phyloP scores from a whole-genome alignment of 1,284 basidiomycete genomes.

The Cryptococcus amylolentus region DNA sequence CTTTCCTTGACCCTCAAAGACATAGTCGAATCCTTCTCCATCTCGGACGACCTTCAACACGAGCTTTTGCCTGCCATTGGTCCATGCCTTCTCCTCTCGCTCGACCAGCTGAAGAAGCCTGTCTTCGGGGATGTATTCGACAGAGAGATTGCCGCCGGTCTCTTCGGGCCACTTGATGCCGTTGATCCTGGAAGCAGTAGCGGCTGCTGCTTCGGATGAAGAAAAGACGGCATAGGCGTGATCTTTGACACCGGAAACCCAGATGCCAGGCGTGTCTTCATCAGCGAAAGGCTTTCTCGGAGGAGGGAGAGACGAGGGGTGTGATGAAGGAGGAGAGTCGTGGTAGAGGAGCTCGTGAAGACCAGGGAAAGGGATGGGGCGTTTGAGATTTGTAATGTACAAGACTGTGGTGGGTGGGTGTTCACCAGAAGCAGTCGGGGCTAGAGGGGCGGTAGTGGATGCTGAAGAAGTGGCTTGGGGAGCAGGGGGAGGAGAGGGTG shows the following conservation, averaged over 20 bases:
- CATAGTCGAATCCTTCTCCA: slow-evolving; percentile 14
- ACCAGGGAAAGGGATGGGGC: slow-evolving; percentile 39
- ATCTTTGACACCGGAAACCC: slow-evolving; percentile 45
- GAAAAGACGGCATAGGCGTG: slow-evolving; percentile 43
- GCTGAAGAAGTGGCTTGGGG: slow-evolving; percentile 13
- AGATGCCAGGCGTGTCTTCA: slow-evolving; percentile 33
- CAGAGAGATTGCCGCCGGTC: slow-evolving; percentile 30
- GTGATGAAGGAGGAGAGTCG: slow-evolving; percentile 10
- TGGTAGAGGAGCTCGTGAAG: slow-evolving; percentile 30
- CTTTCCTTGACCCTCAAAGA: slow-evolving; percentile 18
- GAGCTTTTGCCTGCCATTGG: slow-evolving; percentile 39
- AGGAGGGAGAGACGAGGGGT: slow-evolving; percentile 14
- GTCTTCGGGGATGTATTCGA: slow-evolving; percentile 42
- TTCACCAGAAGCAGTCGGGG: background rate
- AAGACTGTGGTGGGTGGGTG: slow-evolving; percentile 41
- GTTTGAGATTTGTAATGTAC: slow-evolving; percentile 47
- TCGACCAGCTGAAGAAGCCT: slow-evolving; percentile 28
- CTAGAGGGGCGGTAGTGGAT: slow-evolving; percentile 20
- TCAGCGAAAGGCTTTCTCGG: slow-evolving; percentile 27
- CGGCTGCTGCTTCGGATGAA: slow-evolving; percentile 18
- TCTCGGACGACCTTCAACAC: slow-evolving; percentile 20
- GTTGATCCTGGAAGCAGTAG: slow-evolving; percentile 26
- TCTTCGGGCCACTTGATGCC: slow-evolving; percentile 32
- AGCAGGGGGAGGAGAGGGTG: background rate
- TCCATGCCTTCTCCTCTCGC: slow-evolving; percentile 46